Conservation (phyloP, 345 rosid species). For the Turritis glabra region DNA sequence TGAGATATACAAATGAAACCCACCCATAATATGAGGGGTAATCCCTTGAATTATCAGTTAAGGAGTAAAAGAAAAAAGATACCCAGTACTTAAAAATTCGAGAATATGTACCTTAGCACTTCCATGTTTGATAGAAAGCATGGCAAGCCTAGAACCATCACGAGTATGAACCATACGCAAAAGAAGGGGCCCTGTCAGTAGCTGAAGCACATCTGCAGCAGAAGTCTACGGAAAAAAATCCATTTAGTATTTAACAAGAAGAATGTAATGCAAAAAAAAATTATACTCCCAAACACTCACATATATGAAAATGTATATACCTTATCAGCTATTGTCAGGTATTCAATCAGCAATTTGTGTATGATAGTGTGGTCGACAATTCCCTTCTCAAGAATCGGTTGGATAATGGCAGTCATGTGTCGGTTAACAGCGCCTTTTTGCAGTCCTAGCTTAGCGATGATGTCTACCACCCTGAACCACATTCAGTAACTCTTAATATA, state of each 20-base stretch:
- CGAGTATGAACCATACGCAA: conserved; percentile 93
- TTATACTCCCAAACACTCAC: conserved; percentile 14
- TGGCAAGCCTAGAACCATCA: conserved; percentile 88
- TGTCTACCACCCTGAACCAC: conserved; percentile 68
- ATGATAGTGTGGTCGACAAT: conserved; percentile 83
- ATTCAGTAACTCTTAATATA: conserved; percentile 11
- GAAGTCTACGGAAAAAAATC: conserved; percentile 51
- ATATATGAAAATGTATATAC: conserved; percentile 30
- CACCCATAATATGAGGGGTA: background rate
- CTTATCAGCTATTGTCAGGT: conserved; percentile 79
- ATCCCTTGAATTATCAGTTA: background rate
- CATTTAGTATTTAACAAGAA: conserved; percentile 31
- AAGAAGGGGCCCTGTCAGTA: conserved; percentile 75
- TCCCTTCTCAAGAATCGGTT: conserved; percentile 95
- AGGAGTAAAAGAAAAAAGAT: background rate
- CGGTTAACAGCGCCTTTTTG: conserved; percentile 70
- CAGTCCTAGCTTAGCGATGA: conserved; percentile 69
- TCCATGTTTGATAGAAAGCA: conserved; percentile 87
- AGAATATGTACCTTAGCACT: conserved; percentile 70
- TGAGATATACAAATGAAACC: background rate
- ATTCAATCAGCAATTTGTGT: conserved; percentile 80
- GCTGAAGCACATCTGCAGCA: conserved; percentile 79
- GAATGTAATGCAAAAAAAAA: conserved; percentile 9
- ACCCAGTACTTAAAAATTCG: background rate
- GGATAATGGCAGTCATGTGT: conserved; percentile 74